Evolutionary conservation across 225 moss, liverwort and hornwort genomes (phyloP).

Genomic region (Ulota crispa): DNA sequence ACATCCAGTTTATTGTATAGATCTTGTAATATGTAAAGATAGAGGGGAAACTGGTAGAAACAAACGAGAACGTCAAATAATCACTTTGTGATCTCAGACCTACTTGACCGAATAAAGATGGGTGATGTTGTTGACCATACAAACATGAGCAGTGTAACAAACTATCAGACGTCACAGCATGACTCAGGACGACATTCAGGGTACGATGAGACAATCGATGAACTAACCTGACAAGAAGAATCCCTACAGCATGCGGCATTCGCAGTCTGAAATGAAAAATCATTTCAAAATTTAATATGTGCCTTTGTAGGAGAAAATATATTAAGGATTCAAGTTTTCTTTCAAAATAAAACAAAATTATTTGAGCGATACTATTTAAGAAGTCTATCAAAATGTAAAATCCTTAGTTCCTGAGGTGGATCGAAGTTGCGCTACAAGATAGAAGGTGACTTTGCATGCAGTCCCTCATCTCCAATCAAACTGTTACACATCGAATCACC

Average conservation of each 20-base stretch:
- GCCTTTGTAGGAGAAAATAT: background rate
- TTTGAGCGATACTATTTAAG: background rate
- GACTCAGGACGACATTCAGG: background rate
- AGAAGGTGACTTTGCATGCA: background rate
- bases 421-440: background rate
- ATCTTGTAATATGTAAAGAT: slow-evolving; percentile 74
- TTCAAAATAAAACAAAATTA: background rate
- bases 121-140: background rate
- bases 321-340: too few relatives aligned
- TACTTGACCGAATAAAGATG: background rate
- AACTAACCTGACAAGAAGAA: slow-evolving; percentile 63
- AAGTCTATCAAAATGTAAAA: slow-evolving; percentile 18
- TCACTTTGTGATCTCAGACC: slow-evolving; percentile 8
- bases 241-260: slow-evolving; percentile 51
- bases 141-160: slow-evolving; percentile 7
- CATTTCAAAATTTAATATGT: slow-evolving; percentile 11
- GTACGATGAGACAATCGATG: slow-evolving; percentile 6
- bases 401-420: background rate
- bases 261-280: slow-evolving; percentile 31
- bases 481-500: background rate
- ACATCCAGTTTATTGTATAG: slow-evolving; percentile 66
- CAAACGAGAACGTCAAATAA: slow-evolving; percentile 23
- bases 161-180: background rate
- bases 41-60: slow-evolving; percentile 63
- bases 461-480: background rate